Evolutionary conservation across 495 filamentous ascomycete species (phyloP), one percentile per base, ranked within the genome.

Genomic region (Penicillium egyptiacum): DNA sequence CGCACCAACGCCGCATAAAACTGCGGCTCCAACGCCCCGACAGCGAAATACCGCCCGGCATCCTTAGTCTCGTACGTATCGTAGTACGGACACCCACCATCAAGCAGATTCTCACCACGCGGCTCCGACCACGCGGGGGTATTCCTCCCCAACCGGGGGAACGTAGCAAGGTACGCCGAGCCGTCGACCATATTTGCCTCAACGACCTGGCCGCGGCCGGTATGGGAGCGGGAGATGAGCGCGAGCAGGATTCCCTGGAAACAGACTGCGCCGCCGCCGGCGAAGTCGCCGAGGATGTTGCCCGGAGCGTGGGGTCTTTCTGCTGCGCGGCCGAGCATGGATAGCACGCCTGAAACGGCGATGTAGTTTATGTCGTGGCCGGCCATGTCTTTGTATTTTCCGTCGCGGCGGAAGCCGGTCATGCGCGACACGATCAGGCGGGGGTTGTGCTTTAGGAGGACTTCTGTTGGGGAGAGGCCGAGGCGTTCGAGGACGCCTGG

Each of bases 301-400:
- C 77, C 85, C 5, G 93, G 93, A 7, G 92, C 79, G 50, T 87
- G 84, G 7, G 93, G 93, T 46, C 83, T 85, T 57, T 85, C 82
- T 4, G 79, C 81, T 23, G 72, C 72, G 0, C 88, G 77, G 0
- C 93, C 93, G 0, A 98, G 79, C 73, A 95, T 78, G 2, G 79
- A 81, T 14, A 98, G 72, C 0, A 88, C 87, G 0, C 93, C 93
- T 1, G 87, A 89, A 0, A 96, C 90, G 33, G 92, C 89, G 22
- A 98, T 86, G 71, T 96, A 98, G 66, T 98, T 98, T 68, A 98
- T 96, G 68, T 98, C 93, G 62, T 98, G 93, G n/a, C 93, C 92
- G 0, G 93, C 93, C 91, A 96, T 96, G 56, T 77, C 65, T 41
- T 82, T 82, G 71, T 95, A 97, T 60, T 85, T 86, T 1, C 92